Evolutionary conservation across 2,329 filamentous ascomycete genomes (phyloP).

Genomic region (Lachnellula willkommii): DNA sequence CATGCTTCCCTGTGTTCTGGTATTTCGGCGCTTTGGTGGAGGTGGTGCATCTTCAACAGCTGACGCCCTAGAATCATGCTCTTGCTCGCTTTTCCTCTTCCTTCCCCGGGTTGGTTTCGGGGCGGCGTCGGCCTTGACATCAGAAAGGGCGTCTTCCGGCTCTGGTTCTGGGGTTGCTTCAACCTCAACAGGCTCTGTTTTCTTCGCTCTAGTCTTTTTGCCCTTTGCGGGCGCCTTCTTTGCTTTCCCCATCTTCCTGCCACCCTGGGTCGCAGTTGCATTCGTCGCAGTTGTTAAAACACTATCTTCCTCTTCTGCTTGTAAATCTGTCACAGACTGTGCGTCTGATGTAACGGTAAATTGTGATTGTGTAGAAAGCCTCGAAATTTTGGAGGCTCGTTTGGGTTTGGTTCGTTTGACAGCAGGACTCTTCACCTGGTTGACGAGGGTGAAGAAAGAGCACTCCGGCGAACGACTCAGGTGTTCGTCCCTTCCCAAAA

Average conservation of each 20-base stretch:
- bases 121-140: slow-evolving; percentile 24
- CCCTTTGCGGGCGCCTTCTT: slow-evolving; percentile 50
- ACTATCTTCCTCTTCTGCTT: slow-evolving; percentile 52
- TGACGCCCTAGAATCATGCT: slow-evolving; percentile 2
- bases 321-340: slow-evolving; percentile 37
- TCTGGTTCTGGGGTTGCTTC: slow-evolving; percentile 32
- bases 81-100: slow-evolving; percentile 27
- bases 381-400: slow-evolving; percentile 65
- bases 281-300: slow-evolving; percentile 55
- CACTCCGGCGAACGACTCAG: slow-evolving; percentile 72
- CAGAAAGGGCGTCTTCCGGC: slow-evolving; percentile 29
- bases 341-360: slow-evolving; percentile 47
- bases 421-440: slow-evolving; percentile 40
- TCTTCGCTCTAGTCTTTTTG: slow-evolving; percentile 46
- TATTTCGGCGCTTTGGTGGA: slow-evolving; percentile 38
- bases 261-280: slow-evolving; percentile 52
- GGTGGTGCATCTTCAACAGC: slow-evolving; percentile 13
- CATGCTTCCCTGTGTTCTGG: slow-evolving; percentile 39
- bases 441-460: slow-evolving; percentile 70
- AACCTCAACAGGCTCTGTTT: slow-evolving; percentile 48
- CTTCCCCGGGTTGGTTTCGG: slow-evolving; percentile 23
- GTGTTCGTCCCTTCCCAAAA: slow-evolving; percentile 69
- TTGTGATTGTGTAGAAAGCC: slow-evolving; percentile 55
- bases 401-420: slow-evolving; percentile 52
- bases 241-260: slow-evolving; percentile 44